Evolutionary conservation across 768 basidiomycete species (phyloP), one percentile per base, ranked within the genome.

Genomic region (Termitomyces titanicus): DNA sequence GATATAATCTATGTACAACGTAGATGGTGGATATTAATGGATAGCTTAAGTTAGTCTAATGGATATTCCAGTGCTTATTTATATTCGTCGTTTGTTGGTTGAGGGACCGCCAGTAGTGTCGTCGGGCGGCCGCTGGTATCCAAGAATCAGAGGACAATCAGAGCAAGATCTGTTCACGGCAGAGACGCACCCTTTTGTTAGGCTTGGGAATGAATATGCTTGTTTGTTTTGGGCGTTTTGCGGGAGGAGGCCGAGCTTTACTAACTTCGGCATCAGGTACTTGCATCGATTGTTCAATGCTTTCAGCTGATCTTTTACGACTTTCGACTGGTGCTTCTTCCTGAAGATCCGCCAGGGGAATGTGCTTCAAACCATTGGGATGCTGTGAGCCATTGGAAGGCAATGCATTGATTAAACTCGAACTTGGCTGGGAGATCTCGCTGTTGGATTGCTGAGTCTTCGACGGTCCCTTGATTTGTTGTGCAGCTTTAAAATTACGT

Each of bases 131-230:
- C 61, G 60, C 59, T 63, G 38, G 9, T n/a, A 31, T 6, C 7
- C n/a, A n/a, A n/a, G 29, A 2, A 25, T 60, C 15, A 45, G 35
- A 3, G 29, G 27, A 29, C n/a, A 20, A 11, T n/a, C 11, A 37
- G 5, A 44, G 5, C 6, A n/a, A 20, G 5, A 17, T 17, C 12
- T 15, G 27, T 33, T n/a, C n/a, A n/a, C n/a, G n/a, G n/a, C 15
- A 20, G 27, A 29, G 40, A 37, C 43, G 34, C 60, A 60, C 62
- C 62, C 57, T 60, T 48, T 69, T 64, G 64, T 81, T 83, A 25
- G 53, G 42, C 63, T 81, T 87, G 1, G 86, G 86, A 54, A 88
- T 87, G 64, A 89, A 88, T 53, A 88, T 68, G 37, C 58, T 75
- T 0, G 74, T 71, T 61, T 72, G 72, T 58, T 79, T 79, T 22